A percentile compares a stretch with the other conserved stretches of the same genome.
phyloP scores from a whole-genome alignment of 208 protist species.

The Acanthamoeba royreba region DNA sequence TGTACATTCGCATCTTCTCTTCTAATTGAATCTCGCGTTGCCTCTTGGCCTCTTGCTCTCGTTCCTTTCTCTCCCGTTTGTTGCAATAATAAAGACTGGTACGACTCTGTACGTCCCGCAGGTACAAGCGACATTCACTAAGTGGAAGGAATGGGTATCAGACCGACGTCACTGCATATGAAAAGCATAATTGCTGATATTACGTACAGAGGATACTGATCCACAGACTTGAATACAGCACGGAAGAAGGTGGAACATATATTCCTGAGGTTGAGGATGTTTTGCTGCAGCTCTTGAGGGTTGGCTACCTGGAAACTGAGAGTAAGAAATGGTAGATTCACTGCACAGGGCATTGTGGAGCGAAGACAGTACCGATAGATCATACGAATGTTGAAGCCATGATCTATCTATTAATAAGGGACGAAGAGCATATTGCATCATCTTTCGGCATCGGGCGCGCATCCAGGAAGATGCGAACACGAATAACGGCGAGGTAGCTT shows the following conservation, averaged over 20 bases:
- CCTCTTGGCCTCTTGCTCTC: neutral
- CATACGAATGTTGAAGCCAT: neutral
- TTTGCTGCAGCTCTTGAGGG: neutral
- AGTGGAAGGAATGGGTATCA: neutral
- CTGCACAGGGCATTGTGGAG: neutral
- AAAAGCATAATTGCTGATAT: too few species aligned
- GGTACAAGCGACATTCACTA: neutral
- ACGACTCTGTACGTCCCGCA: neutral
- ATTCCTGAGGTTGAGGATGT: neutral
- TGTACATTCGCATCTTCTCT: neutral
- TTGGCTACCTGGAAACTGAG: neutral
- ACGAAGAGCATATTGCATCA: neutral
- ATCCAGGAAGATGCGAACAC: constrained; percentile 1
- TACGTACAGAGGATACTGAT: neutral
- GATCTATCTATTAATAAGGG: neutral
- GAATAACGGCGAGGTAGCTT: neutral
- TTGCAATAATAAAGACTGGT: neutral
- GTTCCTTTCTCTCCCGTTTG: neutral
- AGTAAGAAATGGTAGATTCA: neutral
- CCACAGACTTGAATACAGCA: neutral
- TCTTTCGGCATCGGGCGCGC: neutral
- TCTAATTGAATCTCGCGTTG: neutral
- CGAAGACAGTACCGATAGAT: neutral
- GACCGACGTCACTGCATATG: too few species aligned
- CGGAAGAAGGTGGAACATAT: neutral